Conservation (phyloP, 2,329 filamentous ascomycete species). For the Zymoseptoria passerinii region DNA sequence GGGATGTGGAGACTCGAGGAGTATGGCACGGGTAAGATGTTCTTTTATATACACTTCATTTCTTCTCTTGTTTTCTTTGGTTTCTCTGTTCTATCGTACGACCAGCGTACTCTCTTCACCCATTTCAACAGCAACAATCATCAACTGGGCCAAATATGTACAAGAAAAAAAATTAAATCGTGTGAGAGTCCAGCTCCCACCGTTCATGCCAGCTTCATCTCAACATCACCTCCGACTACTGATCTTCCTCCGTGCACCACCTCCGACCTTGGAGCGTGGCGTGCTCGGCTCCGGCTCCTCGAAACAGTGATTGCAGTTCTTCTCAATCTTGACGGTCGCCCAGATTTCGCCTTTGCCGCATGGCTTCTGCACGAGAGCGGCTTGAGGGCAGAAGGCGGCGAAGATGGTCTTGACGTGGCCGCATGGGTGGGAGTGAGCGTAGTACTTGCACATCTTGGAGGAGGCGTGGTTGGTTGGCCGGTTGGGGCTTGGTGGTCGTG, state of each 20-base stretch:
- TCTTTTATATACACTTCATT: background rate
- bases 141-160: background rate
- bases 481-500: background rate
- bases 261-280: conserved; percentile 10
- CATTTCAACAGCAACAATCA: background rate
- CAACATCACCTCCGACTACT: conserved; percentile 3
- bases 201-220: background rate
- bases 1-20: background rate
- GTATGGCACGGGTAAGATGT: background rate
- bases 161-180: background rate
- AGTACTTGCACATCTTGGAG: conserved; percentile 40
- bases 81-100: background rate
- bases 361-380: conserved; percentile 26
- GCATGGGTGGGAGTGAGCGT: conserved; percentile 40
- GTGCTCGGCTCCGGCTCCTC: conserved; percentile 14
- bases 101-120: background rate
- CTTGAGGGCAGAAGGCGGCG: conserved; percentile 27
- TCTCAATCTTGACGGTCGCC: conserved; percentile 31
- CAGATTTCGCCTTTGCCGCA: conserved; percentile 30
- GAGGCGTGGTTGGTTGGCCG: background rate
- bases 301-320: conserved; percentile 24
- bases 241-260: conserved; percentile 13
- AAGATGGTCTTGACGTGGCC: conserved; percentile 37
- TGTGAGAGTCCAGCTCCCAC: background rate
- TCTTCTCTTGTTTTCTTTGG: background rate